Evolutionary conservation across 2,329 filamentous ascomycete genomes (phyloP), one percentile per base, ranked within the genome.

Genomic region (Colletotrichum orchidophilum): DNA sequence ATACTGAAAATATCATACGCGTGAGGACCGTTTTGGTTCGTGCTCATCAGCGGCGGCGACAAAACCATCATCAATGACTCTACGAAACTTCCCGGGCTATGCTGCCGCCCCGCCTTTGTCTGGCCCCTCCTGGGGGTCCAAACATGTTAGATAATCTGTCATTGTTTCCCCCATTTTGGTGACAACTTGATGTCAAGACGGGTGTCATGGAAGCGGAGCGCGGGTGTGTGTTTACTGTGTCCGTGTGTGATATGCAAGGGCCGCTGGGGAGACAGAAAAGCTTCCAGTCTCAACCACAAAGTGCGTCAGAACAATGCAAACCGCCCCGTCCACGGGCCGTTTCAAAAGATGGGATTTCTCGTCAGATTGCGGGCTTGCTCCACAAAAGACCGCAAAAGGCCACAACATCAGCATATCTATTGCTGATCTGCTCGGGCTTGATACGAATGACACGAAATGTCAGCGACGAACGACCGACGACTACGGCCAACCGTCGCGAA

Each of bases 1-100:
- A 8, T 1, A 46, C 8, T 46, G 39, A 8, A 46, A 1, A 9
- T 46, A 8, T n/a, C 24, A 39, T 27, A 5, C 39, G 50, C 35
- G 39, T 52, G 50, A 15, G 58, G 21, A 27, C 49, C 21, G 12
- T 27, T 57, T 42, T 57, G 66, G 46, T 13, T 46, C 27, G 49
- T 33, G 1, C 11, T 26, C 18, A 31, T 27, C 39, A 21, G 18
- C 29, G 18, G 31, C 52, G 52, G 50, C 13, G 24, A 18, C 29
- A 31, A 46, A 46, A 8, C n/a, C 18, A 46, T 33, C 39, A 46
- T 21, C 9, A 46, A 57, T 60, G 66, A 70, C 66, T 70, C 24
- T 12, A 2, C 58, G 52, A 71, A 71, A 71, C 64, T 63, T 63
- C 18, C 33, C 58, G 46, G 64, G 27, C 52, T 42, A 21, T 9